phyloP scores from a whole-genome alignment of 805 yeast species.

The Babjeviella inositovora region DNA sequence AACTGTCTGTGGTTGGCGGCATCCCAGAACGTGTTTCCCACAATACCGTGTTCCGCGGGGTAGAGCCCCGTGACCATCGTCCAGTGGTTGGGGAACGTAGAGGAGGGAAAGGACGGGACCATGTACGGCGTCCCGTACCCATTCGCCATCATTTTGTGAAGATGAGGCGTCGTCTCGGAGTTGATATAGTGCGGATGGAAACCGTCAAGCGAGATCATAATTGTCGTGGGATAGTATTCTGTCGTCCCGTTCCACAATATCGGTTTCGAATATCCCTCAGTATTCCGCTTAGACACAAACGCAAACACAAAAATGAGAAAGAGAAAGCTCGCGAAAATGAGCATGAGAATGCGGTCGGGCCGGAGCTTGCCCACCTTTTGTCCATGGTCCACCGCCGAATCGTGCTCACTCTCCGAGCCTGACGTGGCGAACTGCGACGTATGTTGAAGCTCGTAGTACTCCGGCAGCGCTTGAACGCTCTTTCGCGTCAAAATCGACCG shows the following conservation, averaged over 20 bases:
- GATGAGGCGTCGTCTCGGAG: slow-evolving; percentile 46
- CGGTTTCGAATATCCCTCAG: no score
- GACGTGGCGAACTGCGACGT: no score
- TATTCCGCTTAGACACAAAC: no score
- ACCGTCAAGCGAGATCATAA: slow-evolving; percentile 73
- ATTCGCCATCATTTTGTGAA: slow-evolving; percentile 37
- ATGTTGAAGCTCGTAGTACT: no score
- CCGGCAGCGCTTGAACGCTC: no score
- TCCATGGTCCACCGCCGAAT: no score
- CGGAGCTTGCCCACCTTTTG: no score
- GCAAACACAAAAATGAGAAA: no score
- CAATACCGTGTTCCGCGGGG: slow-evolving; percentile 77
- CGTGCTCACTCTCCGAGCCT: no score
- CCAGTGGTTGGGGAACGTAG: slow-evolving; percentile 90
- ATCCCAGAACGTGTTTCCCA: slow-evolving; percentile 70
- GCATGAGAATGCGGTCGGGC: no score
- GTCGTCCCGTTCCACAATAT: slow-evolving; percentile 45
- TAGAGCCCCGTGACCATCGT: slow-evolving; percentile 73
- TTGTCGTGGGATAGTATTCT: slow-evolving; percentile 61
- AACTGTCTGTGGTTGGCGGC: slow-evolving; percentile 38
- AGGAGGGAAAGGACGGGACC: slow-evolving; percentile 78
- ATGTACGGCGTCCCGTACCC: slow-evolving; percentile 64
- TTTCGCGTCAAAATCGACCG: no score
- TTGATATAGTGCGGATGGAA: slow-evolving; percentile 83
- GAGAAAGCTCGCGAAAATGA: no score